Percentiles rank a stretch among this genome's conserved stretches.
These are phyloP conservation scores for Stipa capillata DNA, from an alignment of 176 grass and related monocot genomes.

Conservation along the genomic window DNA sequence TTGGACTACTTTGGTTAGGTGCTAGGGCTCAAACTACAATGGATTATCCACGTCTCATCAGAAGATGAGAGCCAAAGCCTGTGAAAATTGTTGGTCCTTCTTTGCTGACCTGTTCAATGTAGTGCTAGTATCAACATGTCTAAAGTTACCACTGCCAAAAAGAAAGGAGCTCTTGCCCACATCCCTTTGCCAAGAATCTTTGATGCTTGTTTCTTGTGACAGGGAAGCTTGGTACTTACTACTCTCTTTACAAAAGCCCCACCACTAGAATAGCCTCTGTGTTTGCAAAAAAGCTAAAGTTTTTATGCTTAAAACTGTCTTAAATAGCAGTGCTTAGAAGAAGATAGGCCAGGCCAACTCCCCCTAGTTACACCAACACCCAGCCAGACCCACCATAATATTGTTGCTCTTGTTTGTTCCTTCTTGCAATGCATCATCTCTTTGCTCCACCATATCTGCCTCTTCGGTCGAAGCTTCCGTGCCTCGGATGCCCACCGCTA, in stretches of 20 bases:
- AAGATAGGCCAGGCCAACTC: conserved; percentile 38
- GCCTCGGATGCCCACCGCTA: conserved; percentile 3
- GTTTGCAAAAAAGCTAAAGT: conserved; percentile 42
- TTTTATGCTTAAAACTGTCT: conserved; percentile 53
- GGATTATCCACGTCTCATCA: conserved; percentile 2
- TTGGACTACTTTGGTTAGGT: background rate
- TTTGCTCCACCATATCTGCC: background rate
- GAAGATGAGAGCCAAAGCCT: background rate
- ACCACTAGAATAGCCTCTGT: conserved; percentile 46
- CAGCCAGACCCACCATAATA: conserved; percentile 39
- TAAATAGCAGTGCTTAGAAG: conserved; percentile 66
- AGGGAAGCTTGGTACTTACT: conserved; percentile 44
- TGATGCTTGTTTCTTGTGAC: conserved; percentile 38
- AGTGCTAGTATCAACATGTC: conserved; percentile 9
- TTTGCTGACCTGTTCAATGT: conserved; percentile 16
- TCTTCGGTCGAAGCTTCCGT: conserved; percentile 10
- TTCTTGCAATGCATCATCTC: conserved; percentile 24
- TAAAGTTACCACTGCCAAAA: conserved; percentile 38
- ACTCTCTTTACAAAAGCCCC: conserved; percentile 34
- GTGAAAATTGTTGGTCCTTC: background rate
- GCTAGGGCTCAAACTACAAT: background rate
- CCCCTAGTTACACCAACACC: conserved; percentile 45
- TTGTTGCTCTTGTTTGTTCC: conserved; percentile 28
- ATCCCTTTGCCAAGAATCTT: conserved; percentile 58
- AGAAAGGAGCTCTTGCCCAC: conserved; percentile 37